Evolutionary conservation across 164 flowering plant genomes (phyloP).

Genomic region (Magnolia kwangsiensis): DNA sequence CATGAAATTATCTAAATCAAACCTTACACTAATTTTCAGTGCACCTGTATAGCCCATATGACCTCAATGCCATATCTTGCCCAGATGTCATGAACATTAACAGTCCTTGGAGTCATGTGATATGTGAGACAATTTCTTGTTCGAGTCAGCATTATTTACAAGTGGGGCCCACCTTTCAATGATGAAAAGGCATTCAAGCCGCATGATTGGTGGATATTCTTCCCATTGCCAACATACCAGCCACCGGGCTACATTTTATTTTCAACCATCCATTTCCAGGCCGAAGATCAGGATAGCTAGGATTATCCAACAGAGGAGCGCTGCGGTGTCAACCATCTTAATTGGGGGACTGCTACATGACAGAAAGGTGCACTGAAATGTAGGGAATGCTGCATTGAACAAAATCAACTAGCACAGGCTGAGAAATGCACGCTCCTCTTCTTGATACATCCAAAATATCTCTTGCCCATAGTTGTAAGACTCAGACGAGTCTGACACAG

Average conservation of each 20-base stretch:
- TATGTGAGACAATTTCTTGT: not conserved
- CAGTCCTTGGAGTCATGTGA: not conserved
- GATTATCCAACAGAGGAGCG: not conserved
- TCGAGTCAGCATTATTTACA: not conserved
- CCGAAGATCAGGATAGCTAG: not conserved
- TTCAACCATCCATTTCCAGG: not conserved
- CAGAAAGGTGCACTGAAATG: not conserved
- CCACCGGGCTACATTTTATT: not conserved
- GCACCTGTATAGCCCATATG: too few species aligned
- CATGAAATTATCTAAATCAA: not conserved
- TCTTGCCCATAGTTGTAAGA: too few species aligned
- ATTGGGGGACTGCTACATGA: not conserved
- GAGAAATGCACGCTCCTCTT: too few species aligned
- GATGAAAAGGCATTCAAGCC: not conserved
- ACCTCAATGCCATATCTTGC: too few species aligned
- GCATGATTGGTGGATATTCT: not conserved
- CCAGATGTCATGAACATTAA: too few species aligned
- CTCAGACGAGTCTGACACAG: too few species aligned
- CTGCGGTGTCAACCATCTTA: not conserved
- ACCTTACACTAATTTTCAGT: not conserved
- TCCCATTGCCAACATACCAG: too few species aligned
- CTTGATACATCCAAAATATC: too few species aligned
- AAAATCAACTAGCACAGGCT: not conserved
- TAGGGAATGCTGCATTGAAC: not conserved
- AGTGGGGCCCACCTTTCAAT: not conserved